Percentiles rank a stretch among this genome's conserved stretches.
Conservation (phyloP, 176 grass and related monocot species). For the Chrysopogon serrulatus region DNA sequence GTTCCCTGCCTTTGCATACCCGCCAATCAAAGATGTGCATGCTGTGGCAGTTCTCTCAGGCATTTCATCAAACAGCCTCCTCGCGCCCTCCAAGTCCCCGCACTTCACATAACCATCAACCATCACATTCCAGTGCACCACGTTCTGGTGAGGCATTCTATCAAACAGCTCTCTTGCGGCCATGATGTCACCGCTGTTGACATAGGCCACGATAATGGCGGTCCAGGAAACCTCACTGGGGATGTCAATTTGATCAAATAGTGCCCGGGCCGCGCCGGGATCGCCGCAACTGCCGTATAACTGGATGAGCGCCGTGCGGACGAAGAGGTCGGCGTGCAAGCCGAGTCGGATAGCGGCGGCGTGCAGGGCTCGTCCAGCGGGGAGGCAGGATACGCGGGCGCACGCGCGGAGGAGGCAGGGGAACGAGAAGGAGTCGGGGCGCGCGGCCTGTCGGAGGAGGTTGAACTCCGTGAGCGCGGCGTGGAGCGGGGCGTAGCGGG, state of each 20-base stretch:
- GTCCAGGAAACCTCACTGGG: constrained; percentile 72
- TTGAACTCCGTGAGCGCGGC: constrained; percentile 57
- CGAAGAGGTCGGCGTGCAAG: constrained; percentile 64
- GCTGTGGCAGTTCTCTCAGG: constrained; percentile 39
- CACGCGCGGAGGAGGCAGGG: constrained; percentile 57
- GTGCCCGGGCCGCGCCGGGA: constrained; percentile 16
- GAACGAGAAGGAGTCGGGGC: constrained; percentile 75
- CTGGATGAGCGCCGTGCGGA: constrained; percentile 70
- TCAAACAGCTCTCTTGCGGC: constrained; percentile 56
- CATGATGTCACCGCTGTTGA: constrained; percentile 30
- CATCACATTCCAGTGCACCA: constrained; percentile 78
- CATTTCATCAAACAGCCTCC: constrained; percentile 70
- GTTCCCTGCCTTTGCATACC: constrained; percentile 65
- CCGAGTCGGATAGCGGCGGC: constrained; percentile 51
- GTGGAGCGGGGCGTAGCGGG: constrained; percentile 49
- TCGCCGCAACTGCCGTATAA: constrained; percentile 61
- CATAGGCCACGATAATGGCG: constrained; percentile 39
- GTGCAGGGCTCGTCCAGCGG: constrained; percentile 38
- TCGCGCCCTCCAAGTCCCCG: constrained; percentile 46
- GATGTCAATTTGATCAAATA: constrained; percentile 58
- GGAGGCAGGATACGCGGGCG: constrained; percentile 15
- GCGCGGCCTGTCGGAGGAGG: constrained; percentile 23
- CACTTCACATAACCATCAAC: constrained; percentile 69
- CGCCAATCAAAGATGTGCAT: constrained; percentile 67
- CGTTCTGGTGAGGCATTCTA: constrained; percentile 51